Base-by-base conservation (phyloP, 208 protist genomes). In the Leishmania mexicana region DNA sequence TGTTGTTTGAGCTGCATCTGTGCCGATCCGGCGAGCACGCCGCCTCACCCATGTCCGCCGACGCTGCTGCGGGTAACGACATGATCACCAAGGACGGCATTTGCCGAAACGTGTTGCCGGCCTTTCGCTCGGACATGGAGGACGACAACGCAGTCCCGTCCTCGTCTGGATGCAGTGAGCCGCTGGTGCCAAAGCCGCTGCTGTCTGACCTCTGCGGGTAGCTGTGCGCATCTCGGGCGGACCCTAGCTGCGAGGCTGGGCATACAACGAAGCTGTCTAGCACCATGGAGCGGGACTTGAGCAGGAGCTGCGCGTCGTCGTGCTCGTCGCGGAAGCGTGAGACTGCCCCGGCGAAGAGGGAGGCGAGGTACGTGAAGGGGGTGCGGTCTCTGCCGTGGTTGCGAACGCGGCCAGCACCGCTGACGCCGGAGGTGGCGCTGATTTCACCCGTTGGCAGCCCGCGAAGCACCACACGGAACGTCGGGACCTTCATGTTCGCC, bases 191-290 rank as follows among this genome's bases (percentile, higher is more conserved):
- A 35, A 53, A 2, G 31, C 73, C 51, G 35, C 47, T 58, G 47
- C 31, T 76, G n/a, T 64, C 31, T 13, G 49, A 62, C 51, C 28
- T 51, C 24, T 17, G 75, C 54, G 65, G 4, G 62, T 35, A 31
- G 72, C 78, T 51, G 47, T 73, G 60, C 28, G 71, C 72, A 35
- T 79, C 78, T 51, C 28, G 1, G 51, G 71, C 64, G 2, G 72
- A 58, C 53, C 31, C 40, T 38, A 65, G 70, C 35, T 58, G 81
- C 17, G 70, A 78, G 40, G 71, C 65, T 5, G 75, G 78, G 68
- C 79, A 80, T 45, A 90, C 80, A 31, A 88, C 62, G 49, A 90
- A 88, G 82, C 72, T 81, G 65, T 84, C 80, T 8, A 90, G 84
- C 73, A 78, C 17, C 81, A 90, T 83, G 15, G 79, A 80, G 24